These are phyloP conservation scores for Articulospora tetracladia DNA, from an alignment of 495 filamentous ascomycete genomes.

Conservation along the genomic window DNA sequence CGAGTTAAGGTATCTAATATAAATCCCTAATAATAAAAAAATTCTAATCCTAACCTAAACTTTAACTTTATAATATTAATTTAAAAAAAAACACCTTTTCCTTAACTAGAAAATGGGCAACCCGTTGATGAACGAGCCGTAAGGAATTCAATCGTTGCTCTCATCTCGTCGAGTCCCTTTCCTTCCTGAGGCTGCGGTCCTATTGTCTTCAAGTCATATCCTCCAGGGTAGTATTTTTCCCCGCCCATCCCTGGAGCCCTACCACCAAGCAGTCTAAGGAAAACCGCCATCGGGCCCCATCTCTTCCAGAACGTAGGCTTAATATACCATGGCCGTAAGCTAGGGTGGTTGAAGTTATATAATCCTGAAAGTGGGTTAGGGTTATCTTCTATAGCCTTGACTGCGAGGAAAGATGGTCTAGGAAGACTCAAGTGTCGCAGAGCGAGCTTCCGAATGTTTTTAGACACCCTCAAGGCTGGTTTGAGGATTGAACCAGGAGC, in stretches of 20 bases:
- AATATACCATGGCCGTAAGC: not conserved
- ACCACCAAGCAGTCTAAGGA: not conserved
- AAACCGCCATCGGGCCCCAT: not conserved
- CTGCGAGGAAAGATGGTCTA: not conserved
- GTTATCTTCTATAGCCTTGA: not conserved
- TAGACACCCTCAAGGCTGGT: not conserved
- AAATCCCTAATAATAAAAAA: too few relatives aligned
- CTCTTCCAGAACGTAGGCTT: not conserved
- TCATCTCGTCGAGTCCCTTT: not conserved
- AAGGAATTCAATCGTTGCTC: not conserved
- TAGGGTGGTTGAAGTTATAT: not conserved
- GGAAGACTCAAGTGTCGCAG: not conserved
- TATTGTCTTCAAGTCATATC: not conserved
- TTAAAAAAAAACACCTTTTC: too few relatives aligned
- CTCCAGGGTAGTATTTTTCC: not conserved
- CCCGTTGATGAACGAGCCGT: too few relatives aligned
- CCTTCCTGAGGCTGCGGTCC: not conserved
- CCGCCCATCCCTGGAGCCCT: not conserved
- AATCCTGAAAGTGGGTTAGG: not conserved
- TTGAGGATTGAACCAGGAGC: not conserved
- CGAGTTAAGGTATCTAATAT: too few relatives aligned
- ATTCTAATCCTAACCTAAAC: too few relatives aligned
- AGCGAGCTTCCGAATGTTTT: not conserved
- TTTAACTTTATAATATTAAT: too few relatives aligned
- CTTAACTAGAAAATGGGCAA: too few relatives aligned